These are phyloP conservation scores for Ceratocystis cubensis DNA, from an alignment of 2,329 filamentous ascomycete genomes.

Conservation along the genomic window DNA sequence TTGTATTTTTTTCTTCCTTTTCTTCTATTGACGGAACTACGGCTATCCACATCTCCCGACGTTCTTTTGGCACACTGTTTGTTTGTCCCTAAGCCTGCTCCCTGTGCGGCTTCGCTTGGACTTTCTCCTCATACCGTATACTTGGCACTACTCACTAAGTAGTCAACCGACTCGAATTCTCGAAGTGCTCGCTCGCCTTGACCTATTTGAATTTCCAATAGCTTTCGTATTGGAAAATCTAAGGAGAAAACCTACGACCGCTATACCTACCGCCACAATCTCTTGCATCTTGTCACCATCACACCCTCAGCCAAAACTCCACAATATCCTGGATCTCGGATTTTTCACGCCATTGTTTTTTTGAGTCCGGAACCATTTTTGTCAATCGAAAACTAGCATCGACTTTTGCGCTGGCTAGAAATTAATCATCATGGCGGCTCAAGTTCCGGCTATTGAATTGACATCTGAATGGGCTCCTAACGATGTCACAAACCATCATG, in stretches of 20 bases:
- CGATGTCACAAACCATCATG: constrained; percentile 20
- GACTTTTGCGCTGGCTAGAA: not conserved
- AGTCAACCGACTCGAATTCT: not conserved
- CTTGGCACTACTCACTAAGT: constrained; percentile 9
- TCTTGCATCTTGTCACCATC: no score
- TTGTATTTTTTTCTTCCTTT: constrained; percentile 10
- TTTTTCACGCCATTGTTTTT: not conserved
- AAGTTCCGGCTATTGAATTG: constrained; percentile 16
- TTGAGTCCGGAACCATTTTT: not conserved
- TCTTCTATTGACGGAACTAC: not conserved
- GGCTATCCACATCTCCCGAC: constrained; percentile 5
- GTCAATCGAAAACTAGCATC: not conserved
- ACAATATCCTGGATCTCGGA: no score
- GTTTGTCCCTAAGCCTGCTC: constrained; percentile 4
- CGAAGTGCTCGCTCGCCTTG: not conserved
- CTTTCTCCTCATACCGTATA: constrained; percentile 4
- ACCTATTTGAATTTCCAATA: not conserved
- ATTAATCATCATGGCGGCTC: constrained; percentile 5
- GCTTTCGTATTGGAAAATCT: not conserved
- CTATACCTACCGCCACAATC: no score
- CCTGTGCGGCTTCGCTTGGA: constrained; percentile 7
- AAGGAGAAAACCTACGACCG: not conserved
- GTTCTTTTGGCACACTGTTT: constrained; percentile 1
- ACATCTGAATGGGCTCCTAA: constrained; percentile 21
- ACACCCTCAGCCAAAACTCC: no score